phyloP scores from a whole-genome alignment of 495 filamentous ascomycete species.

The Penicilliopsis zonata region DNA sequence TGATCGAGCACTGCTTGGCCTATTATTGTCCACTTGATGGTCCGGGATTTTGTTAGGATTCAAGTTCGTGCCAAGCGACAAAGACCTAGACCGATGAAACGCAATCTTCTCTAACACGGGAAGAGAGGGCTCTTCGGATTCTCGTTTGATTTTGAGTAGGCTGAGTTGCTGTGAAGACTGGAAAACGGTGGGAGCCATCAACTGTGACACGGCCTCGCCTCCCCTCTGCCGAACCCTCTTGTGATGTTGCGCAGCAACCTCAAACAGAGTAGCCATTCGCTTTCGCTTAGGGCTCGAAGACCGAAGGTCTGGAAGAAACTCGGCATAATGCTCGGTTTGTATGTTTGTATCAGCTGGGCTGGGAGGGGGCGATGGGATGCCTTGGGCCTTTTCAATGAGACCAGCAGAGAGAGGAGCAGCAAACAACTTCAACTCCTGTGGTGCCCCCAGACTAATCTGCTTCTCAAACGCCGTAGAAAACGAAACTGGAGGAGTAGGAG shows the following conservation, averaged over 20 bases:
- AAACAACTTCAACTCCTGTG: conserved; percentile 27
- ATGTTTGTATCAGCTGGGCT: conserved; percentile 8
- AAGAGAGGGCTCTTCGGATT: conserved; percentile 25
- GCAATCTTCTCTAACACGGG: conserved; percentile 21
- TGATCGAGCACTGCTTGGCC: conserved; percentile 12
- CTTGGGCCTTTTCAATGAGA: conserved; percentile 21
- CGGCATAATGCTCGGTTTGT: conserved; percentile 13
- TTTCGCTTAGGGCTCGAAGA: conserved; percentile 42
- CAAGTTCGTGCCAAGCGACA: conserved; percentile 24
- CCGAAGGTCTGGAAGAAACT: conserved; percentile 30
- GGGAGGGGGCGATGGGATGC: conserved; percentile 20
- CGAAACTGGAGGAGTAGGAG: conserved; percentile 36
- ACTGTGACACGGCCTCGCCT: conserved; percentile 42
- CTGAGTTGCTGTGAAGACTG: conserved; percentile 25
- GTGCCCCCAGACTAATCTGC: not conserved
- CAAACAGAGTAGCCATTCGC: conserved; percentile 42
- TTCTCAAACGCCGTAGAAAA: conserved; percentile 22
- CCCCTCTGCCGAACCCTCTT: conserved; percentile 41
- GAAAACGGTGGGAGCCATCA: conserved; percentile 31
- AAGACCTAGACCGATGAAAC: conserved; percentile 22
- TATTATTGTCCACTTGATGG: conserved; percentile 5
- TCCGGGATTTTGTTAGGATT: conserved; percentile 13
- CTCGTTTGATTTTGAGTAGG: conserved; percentile 24
- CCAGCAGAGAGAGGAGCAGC: conserved; percentile 24
- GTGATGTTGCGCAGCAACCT: conserved; percentile 45